These are phyloP conservation scores for Barnettozyma wickerhamii DNA, from an alignment of 805 yeast genomes.

Conservation along the genomic window DNA sequence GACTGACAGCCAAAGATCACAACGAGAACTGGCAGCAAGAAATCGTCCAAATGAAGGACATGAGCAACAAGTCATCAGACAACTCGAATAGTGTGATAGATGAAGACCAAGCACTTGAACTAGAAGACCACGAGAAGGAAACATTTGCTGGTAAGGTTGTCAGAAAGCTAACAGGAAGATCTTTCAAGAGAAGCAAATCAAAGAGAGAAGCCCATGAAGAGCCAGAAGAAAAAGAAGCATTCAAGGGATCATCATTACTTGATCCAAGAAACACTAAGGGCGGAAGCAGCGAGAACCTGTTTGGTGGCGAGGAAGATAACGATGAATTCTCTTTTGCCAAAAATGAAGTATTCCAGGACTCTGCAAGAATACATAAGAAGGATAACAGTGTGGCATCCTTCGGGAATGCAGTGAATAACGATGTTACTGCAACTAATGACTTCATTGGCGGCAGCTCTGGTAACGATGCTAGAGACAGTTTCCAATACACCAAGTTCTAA, in stretches of 20 bases:
- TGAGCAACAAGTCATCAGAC: conserved; percentile 11
- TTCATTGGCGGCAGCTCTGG: conserved; percentile 13
- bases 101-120: conserved; percentile 26
- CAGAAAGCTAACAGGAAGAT: conserved; percentile 36
- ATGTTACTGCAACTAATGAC: conserved; percentile 20
- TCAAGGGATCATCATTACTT: conserved; percentile 10
- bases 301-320: not conserved
- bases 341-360: conserved; percentile 3
- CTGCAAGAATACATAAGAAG: conserved; percentile 15
- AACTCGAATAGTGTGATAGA: conserved; percentile 12
- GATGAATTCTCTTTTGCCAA: conserved; percentile 10
- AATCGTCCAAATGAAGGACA: conserved; percentile 22
- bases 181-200: conserved; percentile 11
- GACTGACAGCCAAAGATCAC: conserved; percentile 80
- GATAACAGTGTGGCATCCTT: conserved; percentile 20
- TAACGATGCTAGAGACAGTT: too few species aligned
- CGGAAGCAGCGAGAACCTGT: not conserved
- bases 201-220: too few species aligned
- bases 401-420: conserved; percentile 10
- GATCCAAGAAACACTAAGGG: not conserved
- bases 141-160: conserved; percentile 40
- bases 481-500: not conserved
- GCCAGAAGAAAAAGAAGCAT: conserved; percentile 12
- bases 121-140: conserved; percentile 32
- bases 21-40: conserved; percentile 69